phyloP scores from a whole-genome alignment of 352 stramenopile genomes.

The Lagenidium sp. region DNA sequence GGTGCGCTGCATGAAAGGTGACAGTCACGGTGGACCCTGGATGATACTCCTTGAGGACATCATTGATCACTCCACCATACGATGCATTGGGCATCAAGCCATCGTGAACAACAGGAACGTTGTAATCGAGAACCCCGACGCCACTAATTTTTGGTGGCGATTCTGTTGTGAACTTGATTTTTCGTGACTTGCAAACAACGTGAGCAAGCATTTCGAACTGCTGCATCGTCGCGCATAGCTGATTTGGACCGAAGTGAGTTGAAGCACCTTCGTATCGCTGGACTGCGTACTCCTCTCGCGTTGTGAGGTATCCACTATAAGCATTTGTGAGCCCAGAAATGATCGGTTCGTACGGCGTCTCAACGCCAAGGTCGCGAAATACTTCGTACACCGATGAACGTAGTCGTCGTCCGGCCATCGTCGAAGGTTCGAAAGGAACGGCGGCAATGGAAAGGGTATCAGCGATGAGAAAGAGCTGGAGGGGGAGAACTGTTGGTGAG shows the following conservation, averaged over 20 bases:
- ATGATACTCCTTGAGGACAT: constrained; percentile 31
- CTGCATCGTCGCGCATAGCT: constrained; percentile 69
- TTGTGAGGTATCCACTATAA: constrained; percentile 83
- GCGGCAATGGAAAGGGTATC: constrained; percentile 50
- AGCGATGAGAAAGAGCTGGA: constrained; percentile 64
- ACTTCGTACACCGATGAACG: constrained; percentile 24
- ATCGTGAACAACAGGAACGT: constrained; percentile 67
- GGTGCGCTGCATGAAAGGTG: constrained; percentile 65
- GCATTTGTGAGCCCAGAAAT: constrained; percentile 74
- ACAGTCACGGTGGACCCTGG: constrained; percentile 41
- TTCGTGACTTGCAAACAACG: constrained; percentile 12
- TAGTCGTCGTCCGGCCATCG: constrained; percentile 71
- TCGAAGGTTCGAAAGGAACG: constrained; percentile 78
- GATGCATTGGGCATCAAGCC: constrained; percentile 24
- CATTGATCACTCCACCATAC: constrained; percentile 48
- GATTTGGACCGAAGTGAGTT: constrained; percentile 83
- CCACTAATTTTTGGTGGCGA: constrained; percentile 42
- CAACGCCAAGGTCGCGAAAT: constrained; percentile 13
- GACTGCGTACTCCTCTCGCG: constrained; percentile 76
- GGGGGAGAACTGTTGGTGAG: constrained; percentile 54
- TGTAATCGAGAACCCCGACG: constrained; percentile 62
- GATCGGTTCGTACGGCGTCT: constrained; percentile 26
- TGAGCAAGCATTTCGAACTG: constrained; percentile 63
- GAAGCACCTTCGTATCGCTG: constrained; percentile 87
- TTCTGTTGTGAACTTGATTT: constrained; percentile 14